phyloP scores from a whole-genome alignment of 441 rosid genomes.

The Macaranga tanarius region DNA sequence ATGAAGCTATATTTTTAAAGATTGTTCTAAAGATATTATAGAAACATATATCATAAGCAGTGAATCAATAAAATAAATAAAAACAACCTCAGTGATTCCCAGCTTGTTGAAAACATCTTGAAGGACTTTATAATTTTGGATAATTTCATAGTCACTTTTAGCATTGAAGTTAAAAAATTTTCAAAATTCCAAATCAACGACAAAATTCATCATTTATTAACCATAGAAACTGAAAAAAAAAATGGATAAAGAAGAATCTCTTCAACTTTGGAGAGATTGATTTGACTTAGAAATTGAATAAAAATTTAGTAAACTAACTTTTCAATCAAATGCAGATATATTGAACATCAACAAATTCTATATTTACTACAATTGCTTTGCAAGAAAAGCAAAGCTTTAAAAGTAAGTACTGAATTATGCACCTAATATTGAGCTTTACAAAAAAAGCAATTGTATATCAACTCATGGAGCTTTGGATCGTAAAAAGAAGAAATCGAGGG shows the following conservation, averaged over 20 bases:
- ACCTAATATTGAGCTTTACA: constrained; percentile 11
- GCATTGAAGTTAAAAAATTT: constrained; percentile 77
- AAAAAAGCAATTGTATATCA: not conserved
- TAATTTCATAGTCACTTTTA: constrained; percentile 93
- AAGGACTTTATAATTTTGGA: constrained; percentile 89
- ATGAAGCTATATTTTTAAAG: too few species aligned
- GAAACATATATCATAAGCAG: too few species aligned
- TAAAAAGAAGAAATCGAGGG: constrained; percentile 7
- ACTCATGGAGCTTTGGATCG: constrained; percentile 2
- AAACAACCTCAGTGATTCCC: constrained; percentile 94
- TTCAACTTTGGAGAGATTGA: constrained; percentile 91
- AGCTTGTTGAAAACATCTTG: constrained; percentile 96
- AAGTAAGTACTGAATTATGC: not conserved
- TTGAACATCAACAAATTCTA: too few species aligned
- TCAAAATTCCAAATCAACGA: not conserved
- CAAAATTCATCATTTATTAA: too few species aligned
- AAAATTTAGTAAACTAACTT: too few species aligned
- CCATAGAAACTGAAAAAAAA: not conserved
- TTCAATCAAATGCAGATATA: too few species aligned
- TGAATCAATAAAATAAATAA: too few species aligned
- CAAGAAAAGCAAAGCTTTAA: not conserved
- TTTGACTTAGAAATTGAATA: too few species aligned
- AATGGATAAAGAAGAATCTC: constrained; percentile 50
- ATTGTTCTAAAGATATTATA: too few species aligned
- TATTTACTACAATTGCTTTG: not conserved